Evolutionary conservation across 1,284 basidiomycete species (phyloP), one percentile per base, ranked within the genome.

Genomic region (Cryptococcus jaspeensis): DNA sequence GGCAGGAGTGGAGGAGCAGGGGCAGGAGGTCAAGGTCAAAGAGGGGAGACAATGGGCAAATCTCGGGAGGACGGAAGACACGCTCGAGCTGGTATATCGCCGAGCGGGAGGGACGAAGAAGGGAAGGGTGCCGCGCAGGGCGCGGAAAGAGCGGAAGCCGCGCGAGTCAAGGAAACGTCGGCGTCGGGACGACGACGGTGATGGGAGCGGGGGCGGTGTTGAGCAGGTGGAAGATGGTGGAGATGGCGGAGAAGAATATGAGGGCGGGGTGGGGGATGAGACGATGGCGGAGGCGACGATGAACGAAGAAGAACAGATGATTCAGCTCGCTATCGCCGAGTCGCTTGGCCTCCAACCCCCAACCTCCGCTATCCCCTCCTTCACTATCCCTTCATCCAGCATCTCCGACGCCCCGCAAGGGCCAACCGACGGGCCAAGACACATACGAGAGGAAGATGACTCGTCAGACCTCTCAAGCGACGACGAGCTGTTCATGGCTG

Each of bases 11-110:
- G 20, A 38, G 23, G 22, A 18, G 39, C 37, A 35, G 39, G 16
- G 23, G 25, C 16, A 25, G 16, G 58, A 52, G 44, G 23, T 32
- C 4, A 22, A 52, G 44, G 16, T 50, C 47, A 46, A 15, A 58
- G 60, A 44, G 48, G 23, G 9, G 47, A 53, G 2, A 59, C 28
- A 65, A 28, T 44, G 48, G 59, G 53, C 13, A 9, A 59, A 60
- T 44, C 18, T 44, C n/a, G 63, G 65, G 9, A 32, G 52, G 39
- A 69, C 74, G 18, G 73, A 77, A 44, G 61, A 69, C 40, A 45
- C 53, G 18, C 59, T 80, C 11, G 72, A 74, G 52, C 57, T 80
- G n/a, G 75, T 80, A 0, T 80, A 79, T 52, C 67, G 78, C 13
- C 63, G 72, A 25, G 73, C 73, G 0, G 67, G 58, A 7, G 57